Percentiles rank a stretch among this genome's conserved stretches.
Evolutionary conservation across 1,284 basidiomycete genomes (phyloP).

Genomic region (Marasmius sp.): DNA sequence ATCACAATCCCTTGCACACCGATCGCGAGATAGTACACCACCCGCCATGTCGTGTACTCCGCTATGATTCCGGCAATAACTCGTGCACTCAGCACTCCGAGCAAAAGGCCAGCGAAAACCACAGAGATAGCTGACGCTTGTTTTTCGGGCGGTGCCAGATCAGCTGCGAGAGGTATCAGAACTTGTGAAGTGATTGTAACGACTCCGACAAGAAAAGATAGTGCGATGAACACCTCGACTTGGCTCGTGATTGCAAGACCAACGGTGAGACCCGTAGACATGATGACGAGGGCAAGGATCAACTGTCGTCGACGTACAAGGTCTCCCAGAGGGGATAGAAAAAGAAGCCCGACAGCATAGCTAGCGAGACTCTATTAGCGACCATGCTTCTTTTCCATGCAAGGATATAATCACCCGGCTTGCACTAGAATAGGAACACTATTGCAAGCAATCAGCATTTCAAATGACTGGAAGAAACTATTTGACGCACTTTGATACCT

Average conservation of each 20-base stretch:
- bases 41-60: slow-evolving; percentile 59
- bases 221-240: slow-evolving; percentile 41
- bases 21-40: slow-evolving; percentile 67
- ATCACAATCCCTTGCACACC: slow-evolving; percentile 56
- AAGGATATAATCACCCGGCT: slow-evolving; percentile 38
- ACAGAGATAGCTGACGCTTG: slow-evolving; percentile 51
- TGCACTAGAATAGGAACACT: slow-evolving; percentile 52
- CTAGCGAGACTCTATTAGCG: slow-evolving; percentile 17
- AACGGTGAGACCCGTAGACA: slow-evolving; percentile 41
- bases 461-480: background rate
- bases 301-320: slow-evolving; percentile 49
- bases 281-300: slow-evolving; percentile 42
- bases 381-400: background rate
- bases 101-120: slow-evolving; percentile 54
- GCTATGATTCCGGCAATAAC: slow-evolving; percentile 69
- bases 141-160: slow-evolving; percentile 48
- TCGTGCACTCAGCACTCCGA: slow-evolving; percentile 71
- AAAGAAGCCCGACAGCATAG: slow-evolving; percentile 48
- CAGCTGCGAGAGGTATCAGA: slow-evolving; percentile 53
- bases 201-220: slow-evolving; percentile 48
- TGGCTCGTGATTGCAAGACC: slow-evolving; percentile 45
- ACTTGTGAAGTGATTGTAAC: slow-evolving; percentile 41
- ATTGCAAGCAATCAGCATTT: background rate
- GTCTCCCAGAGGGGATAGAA: slow-evolving; percentile 55
- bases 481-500: slow-evolving; percentile 53